Conservation (phyloP, 305 asterid genomes). For the Solanum hybrid region DNA sequence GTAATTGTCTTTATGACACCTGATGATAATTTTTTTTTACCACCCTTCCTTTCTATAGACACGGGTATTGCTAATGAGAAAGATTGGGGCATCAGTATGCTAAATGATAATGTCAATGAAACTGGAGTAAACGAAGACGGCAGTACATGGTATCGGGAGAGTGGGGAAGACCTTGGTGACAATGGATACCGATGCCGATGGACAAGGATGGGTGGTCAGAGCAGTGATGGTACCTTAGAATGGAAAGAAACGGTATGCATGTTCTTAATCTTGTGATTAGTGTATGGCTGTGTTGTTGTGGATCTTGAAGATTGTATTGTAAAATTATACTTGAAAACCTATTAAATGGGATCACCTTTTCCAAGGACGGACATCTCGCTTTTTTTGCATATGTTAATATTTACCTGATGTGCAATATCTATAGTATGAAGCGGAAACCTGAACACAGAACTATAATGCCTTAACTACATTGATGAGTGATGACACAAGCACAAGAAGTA, state of each 20-base stretch:
- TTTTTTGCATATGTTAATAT: not conserved
- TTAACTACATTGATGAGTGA: not conserved
- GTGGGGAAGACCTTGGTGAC: constrained; percentile 88
- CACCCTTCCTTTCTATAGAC: constrained; percentile 31
- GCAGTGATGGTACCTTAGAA: constrained; percentile 59
- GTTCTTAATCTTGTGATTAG: not conserved
- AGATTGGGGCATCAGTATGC: constrained; percentile 86
- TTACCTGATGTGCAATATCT: not conserved
- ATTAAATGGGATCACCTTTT: not conserved
- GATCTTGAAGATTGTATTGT: not conserved
- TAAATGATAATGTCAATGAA: constrained; percentile 61
- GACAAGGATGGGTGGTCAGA: constrained; percentile 92
- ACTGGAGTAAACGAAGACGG: constrained; percentile 84
- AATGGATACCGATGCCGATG: constrained; percentile 93
- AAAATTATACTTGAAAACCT: not conserved
- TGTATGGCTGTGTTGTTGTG: not conserved
- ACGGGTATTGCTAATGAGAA: constrained; percentile 98
- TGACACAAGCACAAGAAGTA: not conserved
- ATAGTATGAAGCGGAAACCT: not conserved
- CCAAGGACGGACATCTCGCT: not conserved
- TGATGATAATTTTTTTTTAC: not conserved
- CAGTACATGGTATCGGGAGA: constrained; percentile 80
- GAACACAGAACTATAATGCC: not conserved
- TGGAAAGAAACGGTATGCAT: constrained; percentile 91
- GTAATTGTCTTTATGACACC: not conserved